phyloP scores from a whole-genome alignment of 352 stramenopile species.

The Pythium dissotocum region DNA sequence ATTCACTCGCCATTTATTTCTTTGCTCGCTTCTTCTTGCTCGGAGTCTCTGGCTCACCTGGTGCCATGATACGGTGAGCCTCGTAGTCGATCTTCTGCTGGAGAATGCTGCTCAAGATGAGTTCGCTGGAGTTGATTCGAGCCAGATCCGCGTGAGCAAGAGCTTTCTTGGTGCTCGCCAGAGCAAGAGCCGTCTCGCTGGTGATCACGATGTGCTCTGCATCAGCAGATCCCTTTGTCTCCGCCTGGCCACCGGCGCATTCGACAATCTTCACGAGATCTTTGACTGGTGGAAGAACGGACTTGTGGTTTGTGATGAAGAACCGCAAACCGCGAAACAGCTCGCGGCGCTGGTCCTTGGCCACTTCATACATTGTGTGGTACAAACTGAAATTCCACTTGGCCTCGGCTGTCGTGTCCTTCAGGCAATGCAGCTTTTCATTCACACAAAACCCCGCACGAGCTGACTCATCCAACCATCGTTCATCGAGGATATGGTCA shows the following conservation, averaged over 20 bases:
- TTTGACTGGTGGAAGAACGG: constrained; percentile 29
- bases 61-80: constrained; percentile 19
- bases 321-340: constrained; percentile 37
- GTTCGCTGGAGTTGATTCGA: constrained; percentile 40
- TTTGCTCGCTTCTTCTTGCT: constrained; percentile 25
- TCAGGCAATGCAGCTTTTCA: constrained; percentile 41
- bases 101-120: constrained; percentile 47
- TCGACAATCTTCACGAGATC: constrained; percentile 40
- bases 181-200: constrained; percentile 32
- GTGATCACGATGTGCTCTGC: constrained; percentile 48
- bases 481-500: constrained; percentile 48
- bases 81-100: constrained; percentile 44
- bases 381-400: constrained; percentile 55
- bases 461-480: constrained; percentile 49
- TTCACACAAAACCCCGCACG: constrained; percentile 22
- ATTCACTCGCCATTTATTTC: neutral
- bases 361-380: constrained; percentile 47
- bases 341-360: constrained; percentile 23
- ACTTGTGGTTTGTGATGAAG: constrained; percentile 57
- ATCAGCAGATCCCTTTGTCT: constrained; percentile 42
- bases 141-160: constrained; percentile 20
- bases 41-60: neutral
- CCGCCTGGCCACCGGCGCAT: constrained; percentile 48
- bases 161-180: constrained; percentile 37
- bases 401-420: constrained; percentile 40